Conservation (phyloP, 2,329 filamentous ascomycete species). For the Stemphylium lycopersici region DNA sequence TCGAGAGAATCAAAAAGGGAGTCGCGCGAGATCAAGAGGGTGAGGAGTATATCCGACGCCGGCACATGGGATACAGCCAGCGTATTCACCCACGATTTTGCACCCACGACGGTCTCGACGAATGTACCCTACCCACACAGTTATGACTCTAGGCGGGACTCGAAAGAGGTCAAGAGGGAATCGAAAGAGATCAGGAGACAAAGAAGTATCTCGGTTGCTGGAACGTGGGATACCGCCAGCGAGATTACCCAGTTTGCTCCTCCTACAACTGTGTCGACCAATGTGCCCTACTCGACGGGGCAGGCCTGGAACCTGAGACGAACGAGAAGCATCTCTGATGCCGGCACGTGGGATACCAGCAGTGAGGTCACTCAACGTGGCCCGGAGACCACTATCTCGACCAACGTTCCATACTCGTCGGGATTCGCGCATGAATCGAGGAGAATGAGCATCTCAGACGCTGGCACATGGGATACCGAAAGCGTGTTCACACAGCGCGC, state of each 20-base stretch:
- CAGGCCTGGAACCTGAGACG: slow-evolving; percentile 6
- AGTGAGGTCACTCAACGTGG: slow-evolving; percentile 11
- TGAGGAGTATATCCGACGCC: slow-evolving; percentile 25
- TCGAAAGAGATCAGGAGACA: slow-evolving; percentile 12
- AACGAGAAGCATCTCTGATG: slow-evolving; percentile 8
- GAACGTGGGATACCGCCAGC: slow-evolving; percentile 14
- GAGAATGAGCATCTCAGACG: slow-evolving; percentile 8
- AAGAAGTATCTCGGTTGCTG: slow-evolving; percentile 11
- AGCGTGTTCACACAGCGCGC: slow-evolving; percentile 1
- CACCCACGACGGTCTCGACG: slow-evolving; percentile 23
- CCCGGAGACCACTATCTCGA: slow-evolving; percentile 4
- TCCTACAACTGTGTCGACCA: slow-evolving; percentile 15
- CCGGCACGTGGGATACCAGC: slow-evolving; percentile 14
- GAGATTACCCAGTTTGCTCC: slow-evolving; percentile 8
- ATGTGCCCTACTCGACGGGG: slow-evolving; percentile 9
- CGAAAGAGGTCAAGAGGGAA: slow-evolving; percentile 14
- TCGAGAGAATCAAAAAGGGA: slow-evolving; percentile 13
- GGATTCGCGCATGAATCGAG: not conserved
- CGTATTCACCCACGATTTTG: slow-evolving; percentile 22
- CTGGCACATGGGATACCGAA: slow-evolving; percentile 7
- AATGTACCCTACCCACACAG: slow-evolving; percentile 7
- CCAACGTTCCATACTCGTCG: slow-evolving; percentile 2
- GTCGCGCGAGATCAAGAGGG: slow-evolving; percentile 10
- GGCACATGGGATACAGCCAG: slow-evolving; percentile 39
- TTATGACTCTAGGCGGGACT: slow-evolving; percentile 12